These are phyloP conservation scores for Lolium multiflorum DNA, from an alignment of 176 grass and related monocot genomes.

Conservation along the genomic window DNA sequence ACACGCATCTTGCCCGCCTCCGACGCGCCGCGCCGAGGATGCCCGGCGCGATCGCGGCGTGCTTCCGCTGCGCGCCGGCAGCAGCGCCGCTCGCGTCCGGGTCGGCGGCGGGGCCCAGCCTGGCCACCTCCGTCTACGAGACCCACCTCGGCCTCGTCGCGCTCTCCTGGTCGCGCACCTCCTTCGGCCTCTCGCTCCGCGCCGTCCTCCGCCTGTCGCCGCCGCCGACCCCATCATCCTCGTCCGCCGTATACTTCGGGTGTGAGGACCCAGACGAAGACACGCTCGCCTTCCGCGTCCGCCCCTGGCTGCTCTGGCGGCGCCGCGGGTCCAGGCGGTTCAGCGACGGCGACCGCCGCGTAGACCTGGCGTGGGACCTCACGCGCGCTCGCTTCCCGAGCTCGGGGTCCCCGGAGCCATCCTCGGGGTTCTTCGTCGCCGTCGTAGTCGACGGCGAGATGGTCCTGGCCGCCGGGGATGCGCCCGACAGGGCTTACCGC, in stretches of 20 bases:
- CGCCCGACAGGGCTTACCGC: slow-evolving; percentile 58
- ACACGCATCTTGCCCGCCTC: slow-evolving; percentile 1
- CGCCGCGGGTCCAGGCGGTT: slow-evolving; percentile 61
- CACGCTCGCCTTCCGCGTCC: slow-evolving; percentile 60
- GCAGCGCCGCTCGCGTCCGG: neutral
- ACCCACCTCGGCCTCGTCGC: slow-evolving; percentile 71
- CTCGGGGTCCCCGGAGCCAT: slow-evolving; percentile 56
- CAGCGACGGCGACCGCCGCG: slow-evolving; percentile 41
- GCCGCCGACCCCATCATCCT: slow-evolving; percentile 37
- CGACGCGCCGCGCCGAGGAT: neutral
- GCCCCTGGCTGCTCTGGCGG: slow-evolving; percentile 74
- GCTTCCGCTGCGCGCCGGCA: neutral
- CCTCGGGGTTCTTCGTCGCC: slow-evolving; percentile 69
- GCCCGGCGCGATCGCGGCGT: neutral
- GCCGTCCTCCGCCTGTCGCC: neutral
- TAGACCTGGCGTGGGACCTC: slow-evolving; percentile 74
- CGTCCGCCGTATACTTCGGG: slow-evolving; percentile 18
- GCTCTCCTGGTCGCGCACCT: slow-evolving; percentile 73
- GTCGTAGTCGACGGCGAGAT: slow-evolving; percentile 72
- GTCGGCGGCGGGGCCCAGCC: slow-evolving; percentile 38
- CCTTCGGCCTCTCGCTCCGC: slow-evolving; percentile 58
- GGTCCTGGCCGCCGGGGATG: slow-evolving; percentile 74
- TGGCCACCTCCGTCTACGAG: slow-evolving; percentile 84
- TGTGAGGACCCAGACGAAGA: slow-evolving; percentile 49
- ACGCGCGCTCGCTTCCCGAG: slow-evolving; percentile 54